Percentiles rank a stretch among this genome's conserved stretches.
Evolutionary conservation across 805 yeast species (phyloP).

Genomic region (Zygoascus biomembranicola): DNA sequence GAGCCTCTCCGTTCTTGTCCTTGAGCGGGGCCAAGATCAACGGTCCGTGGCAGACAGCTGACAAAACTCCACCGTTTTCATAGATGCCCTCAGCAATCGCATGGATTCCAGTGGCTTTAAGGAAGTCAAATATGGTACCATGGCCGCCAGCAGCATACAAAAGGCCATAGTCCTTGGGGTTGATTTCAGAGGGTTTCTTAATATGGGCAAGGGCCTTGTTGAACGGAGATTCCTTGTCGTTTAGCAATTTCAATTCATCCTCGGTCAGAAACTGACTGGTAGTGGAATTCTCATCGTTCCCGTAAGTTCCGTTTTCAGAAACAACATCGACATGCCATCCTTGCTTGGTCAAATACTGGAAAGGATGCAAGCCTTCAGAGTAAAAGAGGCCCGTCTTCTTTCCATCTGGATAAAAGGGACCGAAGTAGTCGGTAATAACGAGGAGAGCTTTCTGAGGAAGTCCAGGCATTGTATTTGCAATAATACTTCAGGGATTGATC

Average conservation of each 20-base stretch:
- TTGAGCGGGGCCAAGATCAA: slow-evolving; percentile 43
- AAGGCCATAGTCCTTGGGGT: slow-evolving; percentile 42
- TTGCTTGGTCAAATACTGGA: slow-evolving; percentile 35
- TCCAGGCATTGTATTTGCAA: background rate
- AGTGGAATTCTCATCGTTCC: slow-evolving; percentile 51
- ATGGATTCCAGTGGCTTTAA: slow-evolving; percentile 41
- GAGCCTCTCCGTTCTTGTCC: slow-evolving; percentile 36
- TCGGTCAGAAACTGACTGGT: slow-evolving; percentile 34
- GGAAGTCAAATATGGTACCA: slow-evolving; percentile 52
- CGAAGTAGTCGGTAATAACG: slow-evolving; percentile 17
- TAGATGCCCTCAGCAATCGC: slow-evolving; percentile 40
- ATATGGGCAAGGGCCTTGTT: slow-evolving; percentile 32
- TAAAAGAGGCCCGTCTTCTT: slow-evolving; percentile 52
- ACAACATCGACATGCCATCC: slow-evolving; percentile 49
- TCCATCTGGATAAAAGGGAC: slow-evolving; percentile 48
- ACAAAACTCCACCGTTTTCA: slow-evolving; percentile 44
- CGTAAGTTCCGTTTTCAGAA: slow-evolving; percentile 50
- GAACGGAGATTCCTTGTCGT: slow-evolving; percentile 35
- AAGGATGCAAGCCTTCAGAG: slow-evolving; percentile 55
- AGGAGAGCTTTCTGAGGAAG: slow-evolving; percentile 11
- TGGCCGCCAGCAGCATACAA: slow-evolving; percentile 64
- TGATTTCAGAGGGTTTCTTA: slow-evolving; percentile 42
- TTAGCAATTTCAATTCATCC: slow-evolving; percentile 35
- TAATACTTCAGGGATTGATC: no score
- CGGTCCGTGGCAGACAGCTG: slow-evolving; percentile 69